Evolutionary conservation across 1,284 basidiomycete species (phyloP), one percentile per base, ranked within the genome.

Genomic region (Apiotrichum mycotoxinovorans): DNA sequence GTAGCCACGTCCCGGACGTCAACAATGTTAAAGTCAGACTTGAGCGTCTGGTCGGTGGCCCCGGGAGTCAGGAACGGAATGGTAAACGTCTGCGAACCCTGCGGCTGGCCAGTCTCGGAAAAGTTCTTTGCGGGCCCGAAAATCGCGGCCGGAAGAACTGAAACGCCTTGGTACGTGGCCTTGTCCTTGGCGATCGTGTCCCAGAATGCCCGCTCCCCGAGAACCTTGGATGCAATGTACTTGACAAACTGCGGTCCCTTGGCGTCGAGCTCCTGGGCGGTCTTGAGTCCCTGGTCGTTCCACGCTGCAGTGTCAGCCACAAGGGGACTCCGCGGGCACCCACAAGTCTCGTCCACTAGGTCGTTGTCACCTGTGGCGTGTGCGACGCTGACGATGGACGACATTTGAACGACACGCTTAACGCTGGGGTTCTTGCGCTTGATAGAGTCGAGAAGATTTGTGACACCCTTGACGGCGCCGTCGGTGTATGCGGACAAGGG

Each of bases 171-270:
- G 14, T 49, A 60, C 20, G 15, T 9, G 22, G 27, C 41, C 25
- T n/a, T 18, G 17, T 4, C 35, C 8, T 30, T 26, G n/a, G n/a
- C n/a, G 43, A 63, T 35, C 34, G 63, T 69, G 20, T 58, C 38
- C 70, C 69, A 72, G 8, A 70, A 63, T 8, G 66, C 62, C 26
- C 62, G 66, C 48, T 72, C 70, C 12, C 68, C 67, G 15, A 65
- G 50, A 1, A 56, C 64, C 53, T 72, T 72, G 48, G 35, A 43
- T 12, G 53, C 57, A 7, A 25, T 30, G 46, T 59, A 58, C 57
- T 54, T 51, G 27, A 22, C 35, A 2, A 25, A 18, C 7, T 34
- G n/a, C 2, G 40, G n/a, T 3, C 48, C 48, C 18, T 42, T 23
- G 11, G 27, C 17, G 14, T 42, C 52, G 14, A 47, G 48, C 17